These are phyloP conservation scores for Lindgomyces ingoldianus DNA, from an alignment of 495 filamentous ascomycete genomes.

Conservation along the genomic window DNA sequence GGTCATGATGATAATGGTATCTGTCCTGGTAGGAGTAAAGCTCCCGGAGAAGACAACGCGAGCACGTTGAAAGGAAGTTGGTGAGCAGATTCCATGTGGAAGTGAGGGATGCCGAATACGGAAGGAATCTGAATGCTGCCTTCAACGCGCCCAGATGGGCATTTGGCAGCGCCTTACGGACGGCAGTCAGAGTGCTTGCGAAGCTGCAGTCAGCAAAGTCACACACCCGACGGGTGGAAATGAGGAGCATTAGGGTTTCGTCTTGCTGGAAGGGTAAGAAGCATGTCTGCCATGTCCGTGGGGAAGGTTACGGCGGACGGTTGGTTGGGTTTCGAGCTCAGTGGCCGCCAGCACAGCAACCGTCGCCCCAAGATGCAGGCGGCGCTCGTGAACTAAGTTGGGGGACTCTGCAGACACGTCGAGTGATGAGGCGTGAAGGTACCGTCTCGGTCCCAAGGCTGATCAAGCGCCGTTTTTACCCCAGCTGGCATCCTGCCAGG, in stretches of 20 bases:
- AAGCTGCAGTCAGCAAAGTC: slow-evolving; percentile 33
- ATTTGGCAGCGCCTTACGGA: not conserved
- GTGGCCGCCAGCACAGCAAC: too few relatives aligned
- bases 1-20: too few relatives aligned
- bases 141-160: not conserved
- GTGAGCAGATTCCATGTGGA: too few relatives aligned
- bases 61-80: too few relatives aligned
- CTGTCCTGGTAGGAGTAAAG: too few relatives aligned
- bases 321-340: too few relatives aligned
- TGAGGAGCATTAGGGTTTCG: slow-evolving; percentile 20
- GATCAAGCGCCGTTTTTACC: slow-evolving; percentile 6
- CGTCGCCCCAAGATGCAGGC: too few relatives aligned
- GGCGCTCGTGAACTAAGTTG: too few relatives aligned
- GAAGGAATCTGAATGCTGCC: not conserved
- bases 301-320: not conserved
- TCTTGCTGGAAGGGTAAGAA: not conserved
- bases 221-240: slow-evolving; percentile 24
- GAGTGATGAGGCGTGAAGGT: too few relatives aligned
- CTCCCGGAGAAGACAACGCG: too few relatives aligned
- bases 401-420: too few relatives aligned
- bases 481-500: not conserved
- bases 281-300: not conserved
- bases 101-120: too few relatives aligned
- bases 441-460: slow-evolving; percentile 12
- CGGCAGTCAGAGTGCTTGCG: slow-evolving; percentile 5